Conservation (phyloP, 2,329 filamentous ascomycete genomes). For the Beauveria varroae region DNA sequence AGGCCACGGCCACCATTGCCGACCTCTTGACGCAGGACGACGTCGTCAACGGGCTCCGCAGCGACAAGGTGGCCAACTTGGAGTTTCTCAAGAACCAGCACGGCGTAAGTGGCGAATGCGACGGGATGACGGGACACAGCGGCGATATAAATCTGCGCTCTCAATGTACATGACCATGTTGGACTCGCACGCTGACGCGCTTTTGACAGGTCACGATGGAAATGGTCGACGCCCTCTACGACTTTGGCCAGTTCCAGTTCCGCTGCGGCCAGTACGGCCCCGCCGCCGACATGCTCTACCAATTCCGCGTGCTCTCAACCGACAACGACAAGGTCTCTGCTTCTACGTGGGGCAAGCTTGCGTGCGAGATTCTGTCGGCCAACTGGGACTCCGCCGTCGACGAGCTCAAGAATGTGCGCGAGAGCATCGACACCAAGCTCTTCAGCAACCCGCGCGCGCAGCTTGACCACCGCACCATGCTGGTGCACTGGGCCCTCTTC, state of each 20-base stretch:
- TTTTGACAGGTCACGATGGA: conserved; percentile 66
- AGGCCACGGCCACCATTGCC: conserved; percentile 82
- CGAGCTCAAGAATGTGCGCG: conserved; percentile 83
- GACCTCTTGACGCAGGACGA: conserved; percentile 81
- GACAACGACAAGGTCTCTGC: conserved; percentile 96
- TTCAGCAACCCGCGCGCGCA: conserved; percentile 96
- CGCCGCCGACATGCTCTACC: conserved; percentile 88
- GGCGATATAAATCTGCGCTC: no score
- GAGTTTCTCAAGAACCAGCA: conserved; percentile 96
- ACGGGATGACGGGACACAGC: no score
- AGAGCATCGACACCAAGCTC: conserved; percentile 86
- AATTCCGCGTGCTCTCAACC: conserved; percentile 95
- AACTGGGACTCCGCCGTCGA: conserved; percentile 94
- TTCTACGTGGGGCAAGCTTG: conserved; percentile 96
- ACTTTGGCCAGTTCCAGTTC: conserved; percentile 96
- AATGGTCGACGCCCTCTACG: conserved; percentile 93
- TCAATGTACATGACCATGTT: no score
- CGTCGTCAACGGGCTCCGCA: conserved; percentile 82
- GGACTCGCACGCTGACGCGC: no score
- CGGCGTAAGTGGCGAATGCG: conserved; percentile 50
- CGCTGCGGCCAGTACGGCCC: conserved; percentile 90
- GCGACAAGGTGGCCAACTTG: conserved; percentile 98
- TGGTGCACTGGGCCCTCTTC: conserved; percentile 98
- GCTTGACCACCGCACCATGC: conserved; percentile 91
- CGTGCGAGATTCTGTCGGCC: conserved; percentile 86